Base-by-base conservation (phyloP, 352 stramenopile genomes). In the Pythium volutum region DNA sequence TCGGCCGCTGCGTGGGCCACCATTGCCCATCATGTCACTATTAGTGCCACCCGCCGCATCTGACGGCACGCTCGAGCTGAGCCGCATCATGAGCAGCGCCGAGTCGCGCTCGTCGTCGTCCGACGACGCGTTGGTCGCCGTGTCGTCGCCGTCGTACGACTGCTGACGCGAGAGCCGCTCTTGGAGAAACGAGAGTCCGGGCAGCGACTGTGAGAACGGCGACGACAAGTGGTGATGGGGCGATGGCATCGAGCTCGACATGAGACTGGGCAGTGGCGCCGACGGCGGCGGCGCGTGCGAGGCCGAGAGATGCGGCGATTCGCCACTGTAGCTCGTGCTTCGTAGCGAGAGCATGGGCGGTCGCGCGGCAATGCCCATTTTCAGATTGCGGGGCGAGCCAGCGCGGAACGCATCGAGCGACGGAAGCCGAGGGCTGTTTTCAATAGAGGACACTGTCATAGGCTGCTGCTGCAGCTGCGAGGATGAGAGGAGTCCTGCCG, bases 131-230 rank as follows among this genome's bases (percentile, higher is more conserved):
- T 88, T 76, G 14, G 74, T 84, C 50, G 85, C 63, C 59, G 73
- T 81, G 33, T 89, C 79, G 22, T 71, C 57, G 47, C 70, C 72
- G 63, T 89, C 80, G 41, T 89, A 88, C 57, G 82, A 92, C 69
- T 75, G 75, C 25, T 82, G 76, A 63, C 73, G 18, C 27, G 47
- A 36, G 52, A 64, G 16, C 62, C 77, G 77, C 42, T 84, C 74
- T 29, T 88, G 75, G 33, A 90, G 51, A 59, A 75, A 90, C n/a
- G 75, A 83, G 15, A 84, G 64, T 12, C 79, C 71, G 0, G 82
- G 82, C 1, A 92, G 74, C 45, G 80, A 90, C 60, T 91, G 82
- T 43, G 82, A 91, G 51, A 84, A 89, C 62, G 81, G 75, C 12
- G 75, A 59, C 3, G 67, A 62, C 25, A 67, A 69, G 2, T 62